Base-by-base conservation (phyloP, 768 basidiomycete species). In the Cystofilobasidium bisporidii region DNA sequence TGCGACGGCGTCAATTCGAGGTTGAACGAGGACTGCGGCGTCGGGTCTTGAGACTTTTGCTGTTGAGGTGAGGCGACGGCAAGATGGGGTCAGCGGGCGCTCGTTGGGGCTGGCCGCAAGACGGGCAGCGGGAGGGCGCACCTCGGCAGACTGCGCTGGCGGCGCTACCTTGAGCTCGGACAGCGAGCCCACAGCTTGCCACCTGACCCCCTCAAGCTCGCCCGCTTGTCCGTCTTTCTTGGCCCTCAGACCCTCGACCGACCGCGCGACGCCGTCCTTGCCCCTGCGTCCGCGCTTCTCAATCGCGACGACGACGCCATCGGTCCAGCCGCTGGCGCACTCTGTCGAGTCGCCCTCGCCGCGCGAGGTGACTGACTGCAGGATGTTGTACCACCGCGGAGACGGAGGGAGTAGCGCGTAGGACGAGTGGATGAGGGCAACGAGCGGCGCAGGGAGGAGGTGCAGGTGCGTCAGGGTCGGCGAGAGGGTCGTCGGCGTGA, bases 1-100 rank as follows among this genome's bases (percentile, higher is more conserved):
- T 97, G 94, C 28, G 87, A 83, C 20, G 83, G 80, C 12, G 91
- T 97, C 63, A 97, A 82, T 62, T 79, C 83, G 33, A 97, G 82
- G 75, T 96, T 96, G 81, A 98, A 97, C 0, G 91, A 82, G n/a
- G 68, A 69, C n/a, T 55, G 57, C 1, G 68, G 68, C 9, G 48
- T 41, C 15, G 64, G 24, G 1, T 43, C 55, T 65, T 40, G 24
- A 61, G 47, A 56, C 11, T 61, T 63, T 26, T 70, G 48, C 11
- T 55, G 50, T 55, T 22, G 5, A 56, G 30, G 6, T 2, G 8
- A 36, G 65, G 2, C 70, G 48, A 9, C 12, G 47, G 17, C n/a
- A n/a, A 36, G 36, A 36, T 12, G 36, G 36, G 36, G 5, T 36
- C 36, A n/a, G n/a, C n/a, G n/a, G n/a, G n/a, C n/a, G n/a, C n/a